These are phyloP conservation scores for Aspergillus pseudotamarii DNA, from an alignment of 2,329 filamentous ascomycete species.

Conservation along the genomic window DNA sequence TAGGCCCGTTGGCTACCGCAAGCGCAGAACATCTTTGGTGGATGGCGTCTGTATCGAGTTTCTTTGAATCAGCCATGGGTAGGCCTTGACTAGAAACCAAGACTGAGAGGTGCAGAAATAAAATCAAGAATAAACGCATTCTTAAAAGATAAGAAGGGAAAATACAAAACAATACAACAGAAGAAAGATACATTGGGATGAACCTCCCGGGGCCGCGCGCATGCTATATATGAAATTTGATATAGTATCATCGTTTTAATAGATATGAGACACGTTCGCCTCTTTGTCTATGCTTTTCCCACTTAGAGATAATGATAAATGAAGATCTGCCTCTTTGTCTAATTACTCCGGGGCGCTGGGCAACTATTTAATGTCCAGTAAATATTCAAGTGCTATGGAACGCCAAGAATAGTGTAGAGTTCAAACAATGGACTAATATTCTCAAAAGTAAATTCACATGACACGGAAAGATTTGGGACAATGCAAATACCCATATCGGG, in stretches of 20 bases:
- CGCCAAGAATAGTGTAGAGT: not conserved
- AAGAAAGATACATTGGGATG: not conserved
- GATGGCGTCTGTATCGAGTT: not conserved
- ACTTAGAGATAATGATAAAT: not conserved
- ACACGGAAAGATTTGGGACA: not conserved
- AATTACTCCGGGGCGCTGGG: too few relatives aligned
- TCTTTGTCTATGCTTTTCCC: not conserved
- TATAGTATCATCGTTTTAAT: not conserved
- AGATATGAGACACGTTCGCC: accelerated
- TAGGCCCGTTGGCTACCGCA: too few relatives aligned
- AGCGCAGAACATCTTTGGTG: too few relatives aligned
- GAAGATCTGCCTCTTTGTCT: not conserved
- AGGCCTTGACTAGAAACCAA: not conserved
- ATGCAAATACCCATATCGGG: not conserved
- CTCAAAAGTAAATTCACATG: not conserved
- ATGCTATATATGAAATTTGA: not conserved
- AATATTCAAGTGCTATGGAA: not conserved
- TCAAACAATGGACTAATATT: not conserved
- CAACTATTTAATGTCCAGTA: not conserved
- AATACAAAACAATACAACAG: not conserved
- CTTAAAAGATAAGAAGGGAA: not conserved
- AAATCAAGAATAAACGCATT: not conserved
- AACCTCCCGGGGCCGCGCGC: not conserved
- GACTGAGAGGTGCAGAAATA: not conserved
- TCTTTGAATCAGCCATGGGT: not conserved